Percentiles rank a stretch among this genome's conserved stretches.
phyloP scores from a whole-genome alignment of 305 asterid species.

The Petunia hybrid region DNA sequence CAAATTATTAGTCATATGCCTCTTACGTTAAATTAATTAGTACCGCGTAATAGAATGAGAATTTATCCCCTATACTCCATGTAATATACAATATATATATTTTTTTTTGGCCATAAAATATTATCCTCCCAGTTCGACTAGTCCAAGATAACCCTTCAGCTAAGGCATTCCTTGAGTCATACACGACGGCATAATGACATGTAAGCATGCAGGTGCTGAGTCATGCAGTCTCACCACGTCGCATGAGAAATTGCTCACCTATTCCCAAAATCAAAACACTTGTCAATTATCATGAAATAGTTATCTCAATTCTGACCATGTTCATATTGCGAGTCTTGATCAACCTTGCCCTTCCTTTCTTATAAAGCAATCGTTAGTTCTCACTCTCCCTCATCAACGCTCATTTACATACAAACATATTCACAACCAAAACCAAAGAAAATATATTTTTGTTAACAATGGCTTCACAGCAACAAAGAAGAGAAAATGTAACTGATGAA shows the following conservation, averaged over 20 bases:
- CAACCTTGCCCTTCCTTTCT: not conserved
- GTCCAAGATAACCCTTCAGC: not conserved
- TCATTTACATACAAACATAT: not conserved
- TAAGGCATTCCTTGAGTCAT: not conserved
- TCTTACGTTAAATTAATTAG: too few species aligned
- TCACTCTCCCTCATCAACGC: not conserved
- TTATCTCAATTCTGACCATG: constrained; percentile 2
- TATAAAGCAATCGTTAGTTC: not conserved
- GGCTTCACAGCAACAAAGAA: constrained; percentile 66
- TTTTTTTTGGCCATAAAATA: too few species aligned
- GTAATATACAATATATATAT: too few species aligned
- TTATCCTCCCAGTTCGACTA: too few species aligned
- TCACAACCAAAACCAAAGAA: too few species aligned
- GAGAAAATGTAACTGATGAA: constrained; percentile 49
- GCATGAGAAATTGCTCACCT: not conserved
- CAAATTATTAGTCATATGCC: too few species aligned
- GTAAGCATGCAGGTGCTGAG: constrained; percentile 27
- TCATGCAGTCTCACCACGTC: constrained; percentile 25
- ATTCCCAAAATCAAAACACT: not conserved
- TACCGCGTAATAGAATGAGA: too few species aligned
- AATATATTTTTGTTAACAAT: too few species aligned
- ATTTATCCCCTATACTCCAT: too few species aligned
- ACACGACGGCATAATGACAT: not conserved
- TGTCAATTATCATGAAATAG: not conserved
- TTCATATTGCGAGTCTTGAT: not conserved